phyloP scores from a whole-genome alignment of 1,139 yeast genomes.

The Sugiyamaella paludigena region DNA sequence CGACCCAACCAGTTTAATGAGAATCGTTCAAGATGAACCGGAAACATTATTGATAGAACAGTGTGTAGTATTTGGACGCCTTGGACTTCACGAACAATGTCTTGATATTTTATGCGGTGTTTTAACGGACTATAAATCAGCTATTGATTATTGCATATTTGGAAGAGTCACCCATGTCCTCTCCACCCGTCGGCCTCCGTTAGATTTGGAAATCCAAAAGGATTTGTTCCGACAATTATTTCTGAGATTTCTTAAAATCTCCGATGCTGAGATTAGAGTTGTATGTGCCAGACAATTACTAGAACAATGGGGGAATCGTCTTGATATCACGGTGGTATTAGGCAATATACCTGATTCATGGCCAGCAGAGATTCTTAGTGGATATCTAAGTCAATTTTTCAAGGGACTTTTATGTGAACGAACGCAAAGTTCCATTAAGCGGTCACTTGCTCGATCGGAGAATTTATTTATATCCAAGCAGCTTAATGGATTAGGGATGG shows the following conservation, averaged over 20 bases:
- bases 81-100: conserved; percentile 38
- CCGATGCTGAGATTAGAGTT: conserved; percentile 26
- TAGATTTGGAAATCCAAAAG: conserved; percentile 20
- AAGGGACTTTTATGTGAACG: conserved; percentile 26
- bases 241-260: conserved; percentile 30
- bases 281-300: conserved; percentile 32
- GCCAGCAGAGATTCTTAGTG: conserved; percentile 37
- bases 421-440: conserved; percentile 23
- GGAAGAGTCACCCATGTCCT: conserved; percentile 25
- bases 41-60: conserved; percentile 35
- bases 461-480: conserved; percentile 22
- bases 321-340: conserved; percentile 35
- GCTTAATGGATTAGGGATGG: conserved; percentile 1
- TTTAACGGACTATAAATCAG: conserved; percentile 38
- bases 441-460: conserved; percentile 32
- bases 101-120: conserved; percentile 35
- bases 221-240: conserved; percentile 33
- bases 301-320: conserved; percentile 33
- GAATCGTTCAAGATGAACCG: conserved; percentile 32
- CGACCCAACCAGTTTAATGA: conserved; percentile 29
- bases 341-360: conserved; percentile 35
- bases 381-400: conserved; percentile 29
- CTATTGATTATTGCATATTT: conserved; percentile 36
- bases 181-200: conserved; percentile 8
- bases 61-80: conserved; percentile 36